Percentiles rank a stretch among this genome's conserved stretches.
phyloP scores from a whole-genome alignment of 306 rosid species.

The Citrullus amarus region DNA sequence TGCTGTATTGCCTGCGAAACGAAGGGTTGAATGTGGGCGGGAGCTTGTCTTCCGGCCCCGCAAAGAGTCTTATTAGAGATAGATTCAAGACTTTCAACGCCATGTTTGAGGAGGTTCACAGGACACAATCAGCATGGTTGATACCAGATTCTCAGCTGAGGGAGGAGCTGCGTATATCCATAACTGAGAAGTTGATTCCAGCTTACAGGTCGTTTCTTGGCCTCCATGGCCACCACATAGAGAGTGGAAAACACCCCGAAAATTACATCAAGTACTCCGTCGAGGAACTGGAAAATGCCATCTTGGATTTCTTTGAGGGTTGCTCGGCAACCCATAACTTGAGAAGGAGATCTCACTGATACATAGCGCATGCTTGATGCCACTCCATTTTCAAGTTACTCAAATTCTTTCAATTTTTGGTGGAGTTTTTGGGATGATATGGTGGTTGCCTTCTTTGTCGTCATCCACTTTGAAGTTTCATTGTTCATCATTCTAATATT shows the following conservation, averaged over 20 bases:
- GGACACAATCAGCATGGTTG: conserved; percentile 83
- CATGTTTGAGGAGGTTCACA: conserved; percentile 92
- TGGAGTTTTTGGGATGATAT: conserved; percentile 42
- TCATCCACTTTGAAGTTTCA: conserved; percentile 9
- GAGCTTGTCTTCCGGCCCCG: conserved; percentile 80
- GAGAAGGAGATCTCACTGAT: conserved; percentile 74
- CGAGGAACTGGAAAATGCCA: conserved; percentile 69
- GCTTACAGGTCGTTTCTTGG: conserved; percentile 94
- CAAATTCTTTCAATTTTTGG: conserved; percentile 74
- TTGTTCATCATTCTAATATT: conserved; percentile 19
- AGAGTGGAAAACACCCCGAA: conserved; percentile 94
- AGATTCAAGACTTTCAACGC: conserved; percentile 92
- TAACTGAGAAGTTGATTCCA: conserved; percentile 80
- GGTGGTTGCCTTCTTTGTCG: conserved; percentile 26
- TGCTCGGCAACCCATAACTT: conserved; percentile 54
- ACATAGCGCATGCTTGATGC: conserved; percentile 8
- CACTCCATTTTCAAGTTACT: conserved; percentile 40
- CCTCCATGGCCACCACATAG: conserved; percentile 72
- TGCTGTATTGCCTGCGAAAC: conserved; percentile 74
- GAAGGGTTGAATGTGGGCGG: conserved; percentile 89
- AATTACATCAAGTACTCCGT: conserved; percentile 86
- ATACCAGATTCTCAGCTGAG: conserved; percentile 87
- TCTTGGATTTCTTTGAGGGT: conserved; percentile 91
- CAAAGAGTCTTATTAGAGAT: conserved; percentile 86
- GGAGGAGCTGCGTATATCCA: conserved; percentile 83